A percentile compares a stretch with the other conserved stretches of the same genome.
These are phyloP conservation scores for Ecytonucleospora hepatopenaei DNA, from an alignment of 371 early-diverging fungal species.

Conservation along the genomic window DNA sequence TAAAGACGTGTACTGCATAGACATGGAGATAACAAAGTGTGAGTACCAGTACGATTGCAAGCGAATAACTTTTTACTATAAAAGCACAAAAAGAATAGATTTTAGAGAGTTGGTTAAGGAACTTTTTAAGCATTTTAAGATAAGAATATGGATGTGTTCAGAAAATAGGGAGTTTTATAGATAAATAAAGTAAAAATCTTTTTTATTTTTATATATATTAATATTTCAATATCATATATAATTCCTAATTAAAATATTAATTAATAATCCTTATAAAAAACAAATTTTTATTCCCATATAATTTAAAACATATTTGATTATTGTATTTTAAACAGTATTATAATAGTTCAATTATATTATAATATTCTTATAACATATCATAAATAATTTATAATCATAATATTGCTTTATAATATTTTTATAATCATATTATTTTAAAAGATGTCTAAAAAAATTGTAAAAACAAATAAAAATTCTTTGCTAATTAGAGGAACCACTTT, in stretches of 20 bases:
- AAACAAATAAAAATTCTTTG: not conserved
- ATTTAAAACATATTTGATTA: too few species aligned
- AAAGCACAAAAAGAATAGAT: conserved; percentile 66
- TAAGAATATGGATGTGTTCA: conserved; percentile 83
- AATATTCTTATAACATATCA: too few species aligned
- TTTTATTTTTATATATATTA: too few species aligned
- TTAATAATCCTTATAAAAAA: too few species aligned
- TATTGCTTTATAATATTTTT: too few species aligned
- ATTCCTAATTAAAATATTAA: too few species aligned
- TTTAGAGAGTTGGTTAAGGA: conserved; percentile 92
- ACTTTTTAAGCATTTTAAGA: conserved; percentile 89
- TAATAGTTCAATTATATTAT: too few species aligned
- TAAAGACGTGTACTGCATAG: conserved; percentile 29
- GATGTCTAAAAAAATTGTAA: not conserved
- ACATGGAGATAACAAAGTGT: conserved; percentile 54
- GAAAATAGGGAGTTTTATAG: conserved; percentile 10
- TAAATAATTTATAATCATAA: too few species aligned
- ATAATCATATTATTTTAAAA: too few species aligned
- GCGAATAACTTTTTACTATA: conserved; percentile 56
- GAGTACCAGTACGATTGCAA: conserved; percentile 58
- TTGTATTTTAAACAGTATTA: too few species aligned
- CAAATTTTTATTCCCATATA: too few species aligned
- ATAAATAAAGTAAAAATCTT: not conserved
- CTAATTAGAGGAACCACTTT: not conserved
- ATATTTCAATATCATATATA: too few species aligned